Conservation (phyloP, 2,329 filamentous ascomycete genomes). For the Trichothecium sympodiale region DNA sequence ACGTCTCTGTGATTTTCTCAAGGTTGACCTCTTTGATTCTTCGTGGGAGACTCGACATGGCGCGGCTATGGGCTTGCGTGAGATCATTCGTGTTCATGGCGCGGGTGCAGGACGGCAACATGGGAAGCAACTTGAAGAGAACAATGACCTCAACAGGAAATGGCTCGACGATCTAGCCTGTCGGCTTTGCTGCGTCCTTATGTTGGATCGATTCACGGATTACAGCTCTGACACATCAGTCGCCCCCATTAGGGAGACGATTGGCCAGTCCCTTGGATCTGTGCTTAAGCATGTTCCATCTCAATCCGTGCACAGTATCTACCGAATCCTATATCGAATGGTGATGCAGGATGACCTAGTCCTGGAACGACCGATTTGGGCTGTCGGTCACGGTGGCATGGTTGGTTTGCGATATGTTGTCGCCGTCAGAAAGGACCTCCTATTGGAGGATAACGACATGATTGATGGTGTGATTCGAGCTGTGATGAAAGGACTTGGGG, state of each 20-base stretch:
- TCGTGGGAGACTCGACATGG: constrained; percentile 95
- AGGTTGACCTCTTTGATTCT: constrained; percentile 84
- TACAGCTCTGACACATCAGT: constrained; percentile 97
- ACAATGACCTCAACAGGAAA: constrained; percentile 65
- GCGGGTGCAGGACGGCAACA: constrained; percentile 70
- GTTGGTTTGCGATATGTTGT: constrained; percentile 91
- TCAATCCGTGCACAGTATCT: constrained; percentile 72
- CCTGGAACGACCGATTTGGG: constrained; percentile 70
- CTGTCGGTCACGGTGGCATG: constrained; percentile 96
- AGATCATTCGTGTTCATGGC: constrained; percentile 87
- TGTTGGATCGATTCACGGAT: constrained; percentile 94
- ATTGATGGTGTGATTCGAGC: constrained; percentile 88
- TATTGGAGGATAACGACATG: constrained; percentile 71
- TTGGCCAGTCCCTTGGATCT: constrained; percentile 86
- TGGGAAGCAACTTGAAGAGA: constrained; percentile 60
- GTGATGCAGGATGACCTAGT: constrained; percentile 82
- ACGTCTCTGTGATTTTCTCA: constrained; percentile 84
- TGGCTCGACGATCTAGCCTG: constrained; percentile 97
- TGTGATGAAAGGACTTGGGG: constrained; percentile 88
- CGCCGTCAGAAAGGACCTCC: constrained; percentile 82
- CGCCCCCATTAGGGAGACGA: constrained; percentile 88
- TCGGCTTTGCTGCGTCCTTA: constrained; percentile 86
- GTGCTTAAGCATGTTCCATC: constrained; percentile 74
- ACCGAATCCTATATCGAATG: constrained; percentile 74
- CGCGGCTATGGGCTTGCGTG: constrained; percentile 86